Conservation (phyloP, 768 basidiomycete species). For the Russula sp. region DNA sequence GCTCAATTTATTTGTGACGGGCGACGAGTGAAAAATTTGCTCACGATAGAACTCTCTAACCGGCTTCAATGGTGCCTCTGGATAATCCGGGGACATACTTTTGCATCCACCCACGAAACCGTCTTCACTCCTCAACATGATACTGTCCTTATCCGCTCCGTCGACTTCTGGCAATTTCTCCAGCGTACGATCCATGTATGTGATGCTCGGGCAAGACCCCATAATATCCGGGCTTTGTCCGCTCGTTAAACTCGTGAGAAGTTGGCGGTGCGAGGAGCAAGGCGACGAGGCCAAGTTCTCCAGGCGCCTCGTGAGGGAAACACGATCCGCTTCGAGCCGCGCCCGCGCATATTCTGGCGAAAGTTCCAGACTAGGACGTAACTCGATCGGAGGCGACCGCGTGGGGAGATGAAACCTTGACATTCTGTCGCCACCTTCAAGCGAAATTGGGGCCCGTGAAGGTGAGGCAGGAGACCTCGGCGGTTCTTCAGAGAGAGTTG, state of each 20-base stretch:
- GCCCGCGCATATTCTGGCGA: slow-evolving; percentile 18
- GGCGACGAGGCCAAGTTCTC: neutral
- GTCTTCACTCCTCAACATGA: slow-evolving; percentile 22
- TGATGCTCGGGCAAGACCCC: neutral
- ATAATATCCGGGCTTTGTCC: neutral
- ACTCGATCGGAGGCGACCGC: slow-evolving; percentile 3
- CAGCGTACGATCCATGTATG: slow-evolving; percentile 5
- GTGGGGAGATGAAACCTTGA: slow-evolving; percentile 26
- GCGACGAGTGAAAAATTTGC: neutral
- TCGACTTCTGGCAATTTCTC: slow-evolving; percentile 16
- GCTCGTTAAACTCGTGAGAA: neutral
- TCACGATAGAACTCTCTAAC: slow-evolving; percentile 23
- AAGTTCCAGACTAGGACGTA: slow-evolving; percentile 23
- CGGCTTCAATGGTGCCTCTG: slow-evolving; percentile 1
- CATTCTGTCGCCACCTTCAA: slow-evolving; percentile 10
- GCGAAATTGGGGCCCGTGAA: slow-evolving; percentile 20
- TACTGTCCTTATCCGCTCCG: slow-evolving; percentile 8
- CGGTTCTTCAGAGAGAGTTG: neutral
- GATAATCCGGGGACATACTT: neutral
- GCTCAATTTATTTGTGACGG: neutral
- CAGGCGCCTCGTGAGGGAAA: neutral
- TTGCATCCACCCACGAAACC: neutral
- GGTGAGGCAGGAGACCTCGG: slow-evolving; percentile 15
- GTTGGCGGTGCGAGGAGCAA: slow-evolving; percentile 2
- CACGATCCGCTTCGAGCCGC: slow-evolving; percentile 14